These are phyloP conservation scores for Ophiostoma australiae DNA, from an alignment of 2,329 filamentous ascomycete genomes.

Conservation along the genomic window DNA sequence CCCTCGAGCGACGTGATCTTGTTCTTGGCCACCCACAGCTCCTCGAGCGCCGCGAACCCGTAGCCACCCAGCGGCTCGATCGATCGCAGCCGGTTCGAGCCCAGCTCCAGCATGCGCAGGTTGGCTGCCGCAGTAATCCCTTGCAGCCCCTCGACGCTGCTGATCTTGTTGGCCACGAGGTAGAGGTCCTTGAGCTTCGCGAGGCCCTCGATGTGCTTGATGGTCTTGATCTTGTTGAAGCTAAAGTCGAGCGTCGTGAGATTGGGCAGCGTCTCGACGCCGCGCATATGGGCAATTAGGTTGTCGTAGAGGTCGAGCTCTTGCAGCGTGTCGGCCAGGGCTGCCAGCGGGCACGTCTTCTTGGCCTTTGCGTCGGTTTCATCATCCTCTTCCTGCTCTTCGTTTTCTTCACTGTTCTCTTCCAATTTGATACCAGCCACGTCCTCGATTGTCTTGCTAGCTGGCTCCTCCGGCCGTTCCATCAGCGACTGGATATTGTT, in stretches of 20 bases:
- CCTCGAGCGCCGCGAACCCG: conserved; percentile 88
- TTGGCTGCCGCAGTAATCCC: conserved; percentile 49
- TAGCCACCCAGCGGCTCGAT: conserved; percentile 63
- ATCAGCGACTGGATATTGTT: conserved; percentile 74
- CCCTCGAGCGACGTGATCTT: conserved; percentile 33
- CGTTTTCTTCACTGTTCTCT: background rate
- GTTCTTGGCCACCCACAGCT: conserved; percentile 54
- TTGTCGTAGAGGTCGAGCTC: conserved; percentile 98
- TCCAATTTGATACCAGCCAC: background rate
- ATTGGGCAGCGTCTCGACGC: conserved; percentile 70
- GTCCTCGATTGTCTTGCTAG: background rate
- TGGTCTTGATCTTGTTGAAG: conserved; percentile 99
- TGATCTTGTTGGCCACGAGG: conserved; percentile 93
- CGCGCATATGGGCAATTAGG: conserved; percentile 78
- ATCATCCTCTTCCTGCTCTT: conserved; percentile 33
- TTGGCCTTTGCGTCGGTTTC: background rate
- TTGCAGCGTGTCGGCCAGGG: conserved; percentile 60
- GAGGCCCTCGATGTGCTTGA: conserved; percentile 79
- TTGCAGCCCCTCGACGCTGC: conserved; percentile 77
- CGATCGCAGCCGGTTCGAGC: conserved; percentile 83
- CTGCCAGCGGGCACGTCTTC: conserved; percentile 44
- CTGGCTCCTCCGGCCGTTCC: conserved; percentile 31
- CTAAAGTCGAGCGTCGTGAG: conserved; percentile 81
- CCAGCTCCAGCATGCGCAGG: conserved; percentile 80
- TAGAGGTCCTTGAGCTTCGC: conserved; percentile 76